Conservation (phyloP, 345 rosid species). For the Murraya koenigii region DNA sequence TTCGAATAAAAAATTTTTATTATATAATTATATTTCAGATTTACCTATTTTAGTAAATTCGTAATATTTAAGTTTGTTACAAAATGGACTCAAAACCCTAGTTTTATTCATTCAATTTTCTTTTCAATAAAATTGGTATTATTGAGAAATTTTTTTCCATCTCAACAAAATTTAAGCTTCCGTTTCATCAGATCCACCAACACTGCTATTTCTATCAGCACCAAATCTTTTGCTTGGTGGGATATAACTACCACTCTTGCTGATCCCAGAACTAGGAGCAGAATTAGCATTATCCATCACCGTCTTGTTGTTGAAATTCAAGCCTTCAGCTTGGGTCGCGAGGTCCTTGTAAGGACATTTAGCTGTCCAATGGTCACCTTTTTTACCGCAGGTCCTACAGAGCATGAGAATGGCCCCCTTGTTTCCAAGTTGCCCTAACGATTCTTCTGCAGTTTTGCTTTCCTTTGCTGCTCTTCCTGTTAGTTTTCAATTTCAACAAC, state of each 20-base stretch:
- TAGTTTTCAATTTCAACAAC: neutral
- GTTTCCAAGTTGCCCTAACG: constrained; percentile 22
- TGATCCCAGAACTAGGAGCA: constrained; percentile 21
- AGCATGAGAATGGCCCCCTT: constrained; percentile 30
- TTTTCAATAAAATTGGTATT: too few species aligned
- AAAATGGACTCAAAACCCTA: too few species aligned
- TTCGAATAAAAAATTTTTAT: too few species aligned
- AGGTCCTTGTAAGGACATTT: constrained; percentile 66
- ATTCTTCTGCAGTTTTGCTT: constrained; percentile 19
- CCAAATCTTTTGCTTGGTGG: constrained; percentile 39
- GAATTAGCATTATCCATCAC: constrained; percentile 29
- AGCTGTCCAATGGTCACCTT: constrained; percentile 74
- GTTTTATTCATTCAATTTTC: too few species aligned
- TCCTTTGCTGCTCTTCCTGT: constrained; percentile 28
- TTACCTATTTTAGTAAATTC: too few species aligned
- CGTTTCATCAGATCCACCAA: too few species aligned
- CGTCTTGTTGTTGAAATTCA: constrained; percentile 38
- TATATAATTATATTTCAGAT: too few species aligned
- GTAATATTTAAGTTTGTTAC: too few species aligned
- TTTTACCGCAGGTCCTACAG: constrained; percentile 38
- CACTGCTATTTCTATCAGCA: constrained; percentile 3
- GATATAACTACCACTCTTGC: constrained; percentile 43
- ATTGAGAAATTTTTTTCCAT: too few species aligned
- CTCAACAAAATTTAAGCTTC: too few species aligned
- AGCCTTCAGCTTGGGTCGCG: constrained; percentile 30